Evolutionary conservation across 768 basidiomycete genomes (phyloP), one percentile per base, ranked within the genome.

Genomic region (Dioszegia crocea): DNA sequence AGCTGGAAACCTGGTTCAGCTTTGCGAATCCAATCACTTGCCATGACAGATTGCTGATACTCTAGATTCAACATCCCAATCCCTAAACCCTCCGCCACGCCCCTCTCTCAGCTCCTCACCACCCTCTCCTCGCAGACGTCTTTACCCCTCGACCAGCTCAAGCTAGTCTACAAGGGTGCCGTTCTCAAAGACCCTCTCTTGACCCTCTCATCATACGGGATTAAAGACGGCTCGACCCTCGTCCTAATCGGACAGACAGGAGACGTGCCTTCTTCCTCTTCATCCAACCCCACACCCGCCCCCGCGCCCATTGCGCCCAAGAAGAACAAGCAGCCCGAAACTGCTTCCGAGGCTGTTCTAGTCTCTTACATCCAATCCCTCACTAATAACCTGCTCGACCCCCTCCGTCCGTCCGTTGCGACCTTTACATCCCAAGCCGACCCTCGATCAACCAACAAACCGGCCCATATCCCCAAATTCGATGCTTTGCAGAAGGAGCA

Each of bases 81-180:
- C 33, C 76, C 76, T 6, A 62, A 66, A 12, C 71, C 76, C 4
- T 65, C 70, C 9, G 33, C 65, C 12, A 77, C 76, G 0, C 72
- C 76, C 5, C 61, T 77, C 12, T 72, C 74, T 9, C 68, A 67
- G 8, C 65, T 77, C 41, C 57, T 72, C 27, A 64, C 64, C 11
- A 80, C 82, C 21, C 79, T 96, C 50, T 86, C 89, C 14, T 82
- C 85, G 4, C 84, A 86, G 68, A 92, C 89, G 2, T 85, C 85
- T 54, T 82, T 97, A 12, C 83, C 86, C 0, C 75, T 78, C 27
- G 69, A 82, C 63, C 82, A 83, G 27, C 89, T 96, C 82, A 90
- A 91, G 75, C 83, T 98, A 70, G 85, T 98, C 63, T 86, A 88
- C 78, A 84, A 87, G 45, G 94, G 94, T 38, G 91, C 89, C 1